A percentile compares a stretch with the other conserved stretches of the same genome.
These are phyloP conservation scores for Mortierella sp. DNA, from an alignment of 371 early-diverging fungal species.

Conservation along the genomic window DNA sequence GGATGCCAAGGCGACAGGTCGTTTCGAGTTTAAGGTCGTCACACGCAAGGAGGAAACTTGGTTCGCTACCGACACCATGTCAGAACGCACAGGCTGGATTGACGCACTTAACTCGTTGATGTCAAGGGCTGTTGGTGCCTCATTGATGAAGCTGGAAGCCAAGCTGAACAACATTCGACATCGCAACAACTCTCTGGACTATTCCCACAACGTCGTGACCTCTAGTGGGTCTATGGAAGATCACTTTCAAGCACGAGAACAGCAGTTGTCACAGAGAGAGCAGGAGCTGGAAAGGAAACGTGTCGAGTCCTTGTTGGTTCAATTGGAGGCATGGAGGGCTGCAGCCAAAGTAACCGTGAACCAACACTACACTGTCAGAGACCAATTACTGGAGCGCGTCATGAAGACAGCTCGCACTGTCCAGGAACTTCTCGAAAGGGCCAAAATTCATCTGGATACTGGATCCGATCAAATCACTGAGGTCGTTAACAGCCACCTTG, in stretches of 20 bases:
- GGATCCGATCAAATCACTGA: constrained; percentile 40
- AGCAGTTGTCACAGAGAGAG: constrained; percentile 33
- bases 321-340: constrained; percentile 47
- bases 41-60: constrained; percentile 49
- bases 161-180: constrained; percentile 41
- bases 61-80: constrained; percentile 51
- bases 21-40: constrained; percentile 50
- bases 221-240: too few species aligned
- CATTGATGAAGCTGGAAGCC: constrained; percentile 38
- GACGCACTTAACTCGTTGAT: constrained; percentile 42
- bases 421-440: constrained; percentile 43
- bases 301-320: constrained; percentile 30
- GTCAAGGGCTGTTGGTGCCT: constrained; percentile 37
- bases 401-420: constrained; percentile 49
- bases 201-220: constrained; percentile 12
- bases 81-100: constrained; percentile 49
- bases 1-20: constrained; percentile 41
- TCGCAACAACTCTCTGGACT: constrained; percentile 41
- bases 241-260: constrained; percentile 36
- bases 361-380: constrained; percentile 48
- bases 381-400: constrained; percentile 42
- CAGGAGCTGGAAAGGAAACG: constrained; percentile 43
- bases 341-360: constrained; percentile 50
- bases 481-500: constrained; percentile 37
- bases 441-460: constrained; percentile 44